Base-by-base conservation (phyloP, 2,329 filamentous ascomycete genomes). In the Aspergillus sp. region DNA sequence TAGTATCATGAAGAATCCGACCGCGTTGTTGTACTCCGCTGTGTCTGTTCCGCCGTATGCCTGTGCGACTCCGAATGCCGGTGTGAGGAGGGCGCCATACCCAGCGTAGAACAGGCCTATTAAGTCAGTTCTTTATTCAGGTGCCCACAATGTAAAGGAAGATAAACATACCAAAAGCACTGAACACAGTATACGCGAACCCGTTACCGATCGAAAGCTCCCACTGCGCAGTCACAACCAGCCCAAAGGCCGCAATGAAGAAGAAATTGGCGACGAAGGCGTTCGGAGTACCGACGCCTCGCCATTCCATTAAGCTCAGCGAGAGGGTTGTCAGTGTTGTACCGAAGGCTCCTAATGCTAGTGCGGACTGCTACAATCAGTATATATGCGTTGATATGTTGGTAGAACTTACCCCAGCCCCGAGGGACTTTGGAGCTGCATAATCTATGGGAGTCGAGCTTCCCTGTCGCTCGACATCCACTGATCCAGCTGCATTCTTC, bases 161-260 rank as follows among this genome's bases (percentile, higher is more conserved):
- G 3, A 3, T 21, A 21, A 21, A 40, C 68, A 47, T 59, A 77
- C 82, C 81, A 58, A 85, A 85, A 6, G 81, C 82, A 58, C 78
- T 80, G 37, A 84, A 76, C 0, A 83, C 79, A 0, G 81, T 84
- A 56, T 85, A 84, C 0, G 75, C 75, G 55, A 82, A 83, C 0
- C 77, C 79, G 52, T 84, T 84, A 0, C 82, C 82, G 11, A 77
- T 70, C 0, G 79, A 76, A 0, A 84, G 66, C 63, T 84, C 81
- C 82, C 82, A 85, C 62, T 84, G 81, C 5, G 83, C 82, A 0
- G 81, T 80, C 1, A 85, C 71, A 0, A 85, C 72, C 59, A 85
- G 75, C 0, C 81, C 82, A 51, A 84, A 75, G 0, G 78, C 80
- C 3, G 75, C 75, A 3, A 77, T 70, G 59, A 82, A 83, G 70